A percentile compares a stretch with the other conserved stretches of the same genome.
phyloP scores from a whole-genome alignment of 345 rosid genomes.

The Ceriops tagal region DNA sequence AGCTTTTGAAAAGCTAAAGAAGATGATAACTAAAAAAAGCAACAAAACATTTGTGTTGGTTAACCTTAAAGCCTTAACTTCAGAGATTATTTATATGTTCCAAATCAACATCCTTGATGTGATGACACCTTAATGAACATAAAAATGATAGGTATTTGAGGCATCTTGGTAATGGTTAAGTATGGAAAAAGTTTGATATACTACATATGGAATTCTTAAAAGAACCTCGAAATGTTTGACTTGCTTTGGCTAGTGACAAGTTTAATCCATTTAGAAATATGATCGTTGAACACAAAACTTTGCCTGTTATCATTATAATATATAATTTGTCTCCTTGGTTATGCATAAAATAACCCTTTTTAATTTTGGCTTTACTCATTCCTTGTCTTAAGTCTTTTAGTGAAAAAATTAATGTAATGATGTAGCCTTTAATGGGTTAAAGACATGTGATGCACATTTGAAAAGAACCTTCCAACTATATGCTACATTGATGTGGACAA shows the following conservation, averaged over 20 bases:
- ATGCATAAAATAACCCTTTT: conserved; percentile 1
- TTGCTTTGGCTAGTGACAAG: conserved; percentile 1
- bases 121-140: neutral
- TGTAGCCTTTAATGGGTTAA: neutral
- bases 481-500: conserved; percentile 6
- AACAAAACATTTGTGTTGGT: neutral
- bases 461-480: neutral
- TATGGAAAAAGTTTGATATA: conserved; percentile 6
- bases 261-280: neutral
- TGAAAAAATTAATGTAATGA: neutral
- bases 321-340: conserved; percentile 9
- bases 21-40: no score
- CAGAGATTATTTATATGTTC: conserved; percentile 9
- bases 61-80: conserved; percentile 12
- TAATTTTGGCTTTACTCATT: neutral
- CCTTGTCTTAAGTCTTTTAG: neutral
- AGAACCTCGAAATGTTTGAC: neutral
- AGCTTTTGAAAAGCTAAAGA: neutral
- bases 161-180: neutral
- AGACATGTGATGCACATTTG: conserved; percentile 1
- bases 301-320: neutral
- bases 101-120: neutral
- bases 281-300: neutral
- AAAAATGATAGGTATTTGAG: neutral
- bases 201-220: neutral